Evolutionary conservation across 2,329 filamentous ascomycete species (phyloP).

Genomic region (Phaeosphaeria sp.): DNA sequence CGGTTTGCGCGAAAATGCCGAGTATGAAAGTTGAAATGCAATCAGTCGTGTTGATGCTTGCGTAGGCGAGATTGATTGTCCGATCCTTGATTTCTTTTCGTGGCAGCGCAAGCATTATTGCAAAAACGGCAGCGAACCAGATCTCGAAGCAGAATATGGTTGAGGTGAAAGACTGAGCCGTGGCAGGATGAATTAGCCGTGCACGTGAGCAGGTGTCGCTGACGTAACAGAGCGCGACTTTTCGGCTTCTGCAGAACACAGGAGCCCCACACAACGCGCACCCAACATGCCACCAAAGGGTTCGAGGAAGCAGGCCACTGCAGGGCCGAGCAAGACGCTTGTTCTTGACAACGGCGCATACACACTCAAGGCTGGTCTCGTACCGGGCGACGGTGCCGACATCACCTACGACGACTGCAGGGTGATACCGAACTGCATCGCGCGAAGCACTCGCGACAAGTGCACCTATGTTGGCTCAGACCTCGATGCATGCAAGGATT

Average conservation of each 20-base stretch:
- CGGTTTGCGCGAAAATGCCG: background rate
- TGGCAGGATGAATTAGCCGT: background rate
- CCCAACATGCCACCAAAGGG: conserved; percentile 41
- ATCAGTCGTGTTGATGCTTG: background rate
- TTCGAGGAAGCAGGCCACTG: conserved; percentile 32
- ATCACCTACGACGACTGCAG: conserved; percentile 58
- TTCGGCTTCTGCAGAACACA: background rate
- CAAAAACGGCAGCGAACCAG: background rate
- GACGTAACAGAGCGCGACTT: background rate
- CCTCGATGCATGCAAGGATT: conserved; percentile 80
- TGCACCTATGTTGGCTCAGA: conserved; percentile 82
- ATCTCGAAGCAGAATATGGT: background rate
- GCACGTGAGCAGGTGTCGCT: conserved; percentile 11
- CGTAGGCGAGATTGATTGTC: background rate
- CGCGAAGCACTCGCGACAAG: conserved; percentile 75
- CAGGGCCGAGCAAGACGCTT: conserved; percentile 63
- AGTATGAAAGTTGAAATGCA: background rate
- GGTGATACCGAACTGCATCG: conserved; percentile 86
- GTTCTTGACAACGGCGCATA: conserved; percentile 93
- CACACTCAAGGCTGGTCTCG: conserved; percentile 88
- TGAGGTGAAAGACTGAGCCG: background rate
- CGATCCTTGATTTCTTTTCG: background rate
- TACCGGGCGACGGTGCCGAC: conserved; percentile 34
- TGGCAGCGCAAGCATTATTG: background rate
- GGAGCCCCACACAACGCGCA: background rate